These are phyloP conservation scores for Taxillus chinensis DNA, from an alignment of 164 flowering plant species.

Conservation along the genomic window DNA sequence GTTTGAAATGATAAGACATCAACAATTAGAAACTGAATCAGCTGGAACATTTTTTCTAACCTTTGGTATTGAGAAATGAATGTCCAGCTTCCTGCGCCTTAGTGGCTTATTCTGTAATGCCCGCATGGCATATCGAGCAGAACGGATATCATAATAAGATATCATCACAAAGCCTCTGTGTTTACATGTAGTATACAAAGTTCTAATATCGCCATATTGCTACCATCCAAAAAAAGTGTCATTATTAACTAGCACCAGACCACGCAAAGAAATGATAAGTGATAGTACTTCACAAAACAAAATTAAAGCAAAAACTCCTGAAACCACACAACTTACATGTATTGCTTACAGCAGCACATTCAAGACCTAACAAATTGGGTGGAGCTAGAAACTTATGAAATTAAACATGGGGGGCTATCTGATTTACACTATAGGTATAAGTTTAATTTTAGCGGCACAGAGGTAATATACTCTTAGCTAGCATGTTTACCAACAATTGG, in stretches of 20 bases:
- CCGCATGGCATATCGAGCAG: constrained; percentile 98
- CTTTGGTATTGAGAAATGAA: constrained; percentile 99
- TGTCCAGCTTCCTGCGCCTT: constrained; percentile 90
- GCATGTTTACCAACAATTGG: too few relatives aligned
- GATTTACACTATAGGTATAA: too few relatives aligned
- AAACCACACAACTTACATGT: too few relatives aligned
- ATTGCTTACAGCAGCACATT: too few relatives aligned
- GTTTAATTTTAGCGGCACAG: too few relatives aligned
- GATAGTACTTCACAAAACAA: neutral
- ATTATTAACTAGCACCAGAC: neutral
- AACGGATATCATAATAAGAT: constrained; percentile 93
- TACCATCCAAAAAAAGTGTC: constrained; percentile 18
- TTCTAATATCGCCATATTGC: constrained; percentile 98
- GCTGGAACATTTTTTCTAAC: constrained; percentile 18
- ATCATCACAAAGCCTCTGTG: constrained; percentile 99
- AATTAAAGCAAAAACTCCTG: too few relatives aligned
- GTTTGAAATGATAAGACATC: neutral
- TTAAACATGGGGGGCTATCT: too few relatives aligned
- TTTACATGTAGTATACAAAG: constrained; percentile 91
- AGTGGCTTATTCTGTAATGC: constrained; percentile 87
- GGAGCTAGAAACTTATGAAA: too few relatives aligned
- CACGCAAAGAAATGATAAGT: neutral
- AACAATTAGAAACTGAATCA: constrained; percentile 3
- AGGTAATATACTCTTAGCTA: too few relatives aligned
- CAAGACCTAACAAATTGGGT: too few relatives aligned